Evolutionary conservation across 805 yeast genomes (phyloP), one percentile per base, ranked within the genome.

Genomic region (Saccharomycopsis sp.): DNA sequence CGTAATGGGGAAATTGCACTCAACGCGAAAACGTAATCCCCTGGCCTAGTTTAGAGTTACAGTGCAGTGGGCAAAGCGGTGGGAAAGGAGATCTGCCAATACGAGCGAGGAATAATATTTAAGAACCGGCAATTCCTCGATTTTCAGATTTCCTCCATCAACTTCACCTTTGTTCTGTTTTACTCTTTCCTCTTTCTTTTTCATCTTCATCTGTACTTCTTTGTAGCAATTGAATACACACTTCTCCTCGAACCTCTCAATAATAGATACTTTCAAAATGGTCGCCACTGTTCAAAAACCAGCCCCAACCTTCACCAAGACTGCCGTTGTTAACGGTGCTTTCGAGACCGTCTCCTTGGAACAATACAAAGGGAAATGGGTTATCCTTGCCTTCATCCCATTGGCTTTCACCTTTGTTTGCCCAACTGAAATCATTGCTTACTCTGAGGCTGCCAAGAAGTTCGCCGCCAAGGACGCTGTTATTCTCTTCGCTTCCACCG

Each of bases 391-490:
- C 63, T 94, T 94, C 80, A 87, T 94, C 74, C 99, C 99, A 76
- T 80, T 92, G 83, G 99, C 99, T 55, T 94, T 94, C 91, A 94
- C 99, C 62, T 94, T 94, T 68, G 98, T 94, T 64, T 94, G 99
- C 80, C 99, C 99, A 76, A 94, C 99, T 67, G 98, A 94, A 82
- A 91, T 94, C 80, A 85, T 94, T 76, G 98, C 98, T 67, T 94
- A 91, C 87, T 89, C 97, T 64, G 97, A 92, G 68, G 97, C 97
- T 67, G 88, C 83, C 68, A 83, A 85, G 80, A 85, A 86, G 81
- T 94, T 94, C 78, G 75, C 87, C 68, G 95, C 82, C 66, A 86
- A 89, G 73, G 92, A 85, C 70, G 84, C 90, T 66, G 89, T 90
- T 79, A 85, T 94, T 55, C 83, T 94, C 71, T 91, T 94, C 68